These are phyloP conservation scores for Gossypium schwendimanii DNA, from an alignment of 441 rosid genomes.

Conservation along the genomic window DNA sequence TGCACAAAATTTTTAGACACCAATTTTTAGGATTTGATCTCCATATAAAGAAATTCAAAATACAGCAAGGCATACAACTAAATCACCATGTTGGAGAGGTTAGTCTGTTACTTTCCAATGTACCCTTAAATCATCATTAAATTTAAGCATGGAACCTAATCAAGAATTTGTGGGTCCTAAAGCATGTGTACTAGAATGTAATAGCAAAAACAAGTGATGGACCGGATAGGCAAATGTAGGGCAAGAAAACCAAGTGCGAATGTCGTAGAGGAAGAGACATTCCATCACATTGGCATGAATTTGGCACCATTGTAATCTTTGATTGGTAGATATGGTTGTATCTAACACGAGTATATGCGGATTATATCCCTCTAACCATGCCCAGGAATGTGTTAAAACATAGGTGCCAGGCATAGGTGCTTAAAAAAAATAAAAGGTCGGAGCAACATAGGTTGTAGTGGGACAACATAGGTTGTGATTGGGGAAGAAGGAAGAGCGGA, in stretches of 20 bases:
- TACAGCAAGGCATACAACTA: background rate
- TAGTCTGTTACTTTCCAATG: background rate
- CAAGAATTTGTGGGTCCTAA: background rate
- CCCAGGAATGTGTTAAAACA: too few species aligned
- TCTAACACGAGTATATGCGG: too few species aligned
- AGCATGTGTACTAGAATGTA: too few species aligned
- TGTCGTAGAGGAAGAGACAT: background rate
- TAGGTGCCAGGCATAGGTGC: too few species aligned
- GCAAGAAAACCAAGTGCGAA: background rate
- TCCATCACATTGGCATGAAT: background rate
- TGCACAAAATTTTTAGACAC: conserved; percentile 27
- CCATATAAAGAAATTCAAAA: background rate
- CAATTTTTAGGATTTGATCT: background rate
- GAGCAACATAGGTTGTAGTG: background rate
- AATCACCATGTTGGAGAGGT: background rate
- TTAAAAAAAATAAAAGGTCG: too few species aligned
- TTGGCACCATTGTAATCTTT: background rate
- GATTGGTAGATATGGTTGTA: too few species aligned
- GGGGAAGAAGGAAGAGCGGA: background rate
- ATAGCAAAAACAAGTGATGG: too few species aligned
- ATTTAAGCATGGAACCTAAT: background rate
- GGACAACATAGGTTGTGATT: background rate
- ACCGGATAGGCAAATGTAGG: background rate
- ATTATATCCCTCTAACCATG: too few species aligned
- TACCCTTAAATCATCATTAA: background rate